A percentile compares a stretch with the other conserved stretches of the same genome.
Evolutionary conservation across 2,329 filamentous ascomycete species (phyloP).

Genomic region (Scedosporium minutisporum): DNA sequence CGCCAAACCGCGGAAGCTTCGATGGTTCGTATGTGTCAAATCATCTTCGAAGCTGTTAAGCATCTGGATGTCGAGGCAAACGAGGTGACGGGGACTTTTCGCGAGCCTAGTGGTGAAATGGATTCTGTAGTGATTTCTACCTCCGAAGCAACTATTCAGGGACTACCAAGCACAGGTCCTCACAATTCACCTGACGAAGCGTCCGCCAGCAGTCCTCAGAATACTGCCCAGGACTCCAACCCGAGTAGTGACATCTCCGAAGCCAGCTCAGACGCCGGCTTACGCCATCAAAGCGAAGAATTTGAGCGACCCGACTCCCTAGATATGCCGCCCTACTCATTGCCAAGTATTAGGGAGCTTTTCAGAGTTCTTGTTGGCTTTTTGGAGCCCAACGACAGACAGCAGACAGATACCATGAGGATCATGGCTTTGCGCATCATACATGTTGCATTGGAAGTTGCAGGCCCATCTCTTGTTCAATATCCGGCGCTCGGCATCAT

Average conservation of each 20-base stretch:
- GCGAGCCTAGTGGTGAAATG: constrained; percentile 59
- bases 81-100: constrained; percentile 54
- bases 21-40: constrained; percentile 98
- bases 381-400: constrained; percentile 82
- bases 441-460: constrained; percentile 92
- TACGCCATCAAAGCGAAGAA: not conserved
- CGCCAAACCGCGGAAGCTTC: constrained; percentile 87
- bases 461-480: constrained; percentile 85
- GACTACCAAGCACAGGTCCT: not conserved
- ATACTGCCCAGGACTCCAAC: not conserved
- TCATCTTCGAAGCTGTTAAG: constrained; percentile 90
- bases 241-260: constrained; percentile 23
- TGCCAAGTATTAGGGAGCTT: constrained; percentile 88
- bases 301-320: constrained; percentile 33
- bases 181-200: not conserved
- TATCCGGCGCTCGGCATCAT: constrained; percentile 81
- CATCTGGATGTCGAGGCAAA: constrained; percentile 70
- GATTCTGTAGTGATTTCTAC: constrained; percentile 76
- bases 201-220: not conserved
- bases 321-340: constrained; percentile 76
- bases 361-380: constrained; percentile 91
- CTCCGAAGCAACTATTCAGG: constrained; percentile 27
- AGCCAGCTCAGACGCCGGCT: not conserved
- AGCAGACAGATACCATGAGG: constrained; percentile 88
- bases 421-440: constrained; percentile 97